A percentile compares a stretch with the other conserved stretches of the same genome.
Evolutionary conservation across 306 rosid species (phyloP).

Genomic region (Oemleria cerasiformis): DNA sequence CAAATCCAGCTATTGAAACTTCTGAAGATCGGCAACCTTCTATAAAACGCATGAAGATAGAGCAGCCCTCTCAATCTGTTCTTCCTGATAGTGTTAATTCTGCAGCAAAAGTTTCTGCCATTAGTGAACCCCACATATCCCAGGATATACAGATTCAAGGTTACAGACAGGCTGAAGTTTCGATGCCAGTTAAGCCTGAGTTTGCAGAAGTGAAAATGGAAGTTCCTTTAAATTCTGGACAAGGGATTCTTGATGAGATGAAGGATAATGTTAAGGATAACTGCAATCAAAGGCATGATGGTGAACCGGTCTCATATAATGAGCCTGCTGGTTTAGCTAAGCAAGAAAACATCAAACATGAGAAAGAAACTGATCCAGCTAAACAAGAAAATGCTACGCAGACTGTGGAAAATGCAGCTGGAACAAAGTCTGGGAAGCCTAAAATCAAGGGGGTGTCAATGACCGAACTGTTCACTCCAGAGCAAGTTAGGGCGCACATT

Average conservation of each 20-base stretch:
- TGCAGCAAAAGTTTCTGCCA: slow-evolving; percentile 42
- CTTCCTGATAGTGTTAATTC: slow-evolving; percentile 54
- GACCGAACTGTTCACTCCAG: slow-evolving; percentile 90
- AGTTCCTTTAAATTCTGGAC: slow-evolving; percentile 34
- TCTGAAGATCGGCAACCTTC: slow-evolving; percentile 74
- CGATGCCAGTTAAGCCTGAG: slow-evolving; percentile 58
- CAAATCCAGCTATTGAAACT: slow-evolving; percentile 44
- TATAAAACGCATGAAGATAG: slow-evolving; percentile 78
- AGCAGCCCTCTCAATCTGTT: slow-evolving; percentile 54
- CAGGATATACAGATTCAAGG: slow-evolving; percentile 51
- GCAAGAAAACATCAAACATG: slow-evolving; percentile 59
- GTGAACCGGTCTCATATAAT: slow-evolving; percentile 39
- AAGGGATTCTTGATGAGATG: slow-evolving; percentile 47
- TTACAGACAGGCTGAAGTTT: slow-evolving; percentile 41
- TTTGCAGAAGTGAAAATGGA: slow-evolving; percentile 60
- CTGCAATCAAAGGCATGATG: slow-evolving; percentile 38
- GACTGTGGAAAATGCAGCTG: slow-evolving; percentile 52
- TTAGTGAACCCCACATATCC: slow-evolving; percentile 42
- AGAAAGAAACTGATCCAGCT: slow-evolving; percentile 60
- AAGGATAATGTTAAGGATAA: slow-evolving; percentile 44
- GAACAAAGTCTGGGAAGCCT: slow-evolving; percentile 95
- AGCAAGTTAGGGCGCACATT: slow-evolving; percentile 87
- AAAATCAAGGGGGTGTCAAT: slow-evolving; percentile 92
- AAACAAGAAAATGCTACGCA: slow-evolving; percentile 54
- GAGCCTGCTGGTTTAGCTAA: slow-evolving; percentile 52